Evolutionary conservation across 1,139 yeast species (phyloP).

Genomic region (Pichia inconspicua): DNA sequence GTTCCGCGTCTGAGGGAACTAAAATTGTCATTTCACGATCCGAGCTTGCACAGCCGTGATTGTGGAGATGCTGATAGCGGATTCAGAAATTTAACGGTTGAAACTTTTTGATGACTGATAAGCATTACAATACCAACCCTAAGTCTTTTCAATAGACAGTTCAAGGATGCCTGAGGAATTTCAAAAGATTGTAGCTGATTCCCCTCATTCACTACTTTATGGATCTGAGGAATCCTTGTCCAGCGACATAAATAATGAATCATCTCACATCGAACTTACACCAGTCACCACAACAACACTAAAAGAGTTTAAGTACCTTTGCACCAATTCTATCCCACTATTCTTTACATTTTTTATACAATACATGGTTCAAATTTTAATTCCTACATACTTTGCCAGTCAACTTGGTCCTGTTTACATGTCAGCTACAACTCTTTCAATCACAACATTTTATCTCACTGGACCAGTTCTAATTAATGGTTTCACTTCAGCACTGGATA

Average conservation of each 20-base stretch:
- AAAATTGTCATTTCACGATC: too few relatives aligned
- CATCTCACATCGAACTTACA: neutral
- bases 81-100: too few relatives aligned
- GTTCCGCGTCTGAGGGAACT: too few relatives aligned
- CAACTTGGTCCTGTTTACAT: slow-evolving; percentile 31
- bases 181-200: neutral
- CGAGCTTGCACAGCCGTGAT: too few relatives aligned
- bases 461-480: slow-evolving; percentile 37
- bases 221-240: neutral
- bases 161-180: too few relatives aligned
- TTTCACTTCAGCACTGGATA: slow-evolving; percentile 37
- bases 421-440: slow-evolving; percentile 34
- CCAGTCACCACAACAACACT: slow-evolving; percentile 13
- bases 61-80: too few relatives aligned
- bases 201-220: neutral
- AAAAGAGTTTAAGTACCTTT: slow-evolving; percentile 20
- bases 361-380: slow-evolving; percentile 30
- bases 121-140: too few relatives aligned
- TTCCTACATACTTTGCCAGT: slow-evolving; percentile 33
- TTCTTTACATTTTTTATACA: slow-evolving; percentile 33
- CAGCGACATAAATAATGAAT: neutral
- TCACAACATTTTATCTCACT: slow-evolving; percentile 34
- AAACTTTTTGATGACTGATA: too few relatives aligned
- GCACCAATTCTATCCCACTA: slow-evolving; percentile 30
- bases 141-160: too few relatives aligned